A percentile compares a stretch with the other conserved stretches of the same genome.
Conservation (phyloP, 2,329 filamentous ascomycete species). For the Colletotrichum sp. region DNA sequence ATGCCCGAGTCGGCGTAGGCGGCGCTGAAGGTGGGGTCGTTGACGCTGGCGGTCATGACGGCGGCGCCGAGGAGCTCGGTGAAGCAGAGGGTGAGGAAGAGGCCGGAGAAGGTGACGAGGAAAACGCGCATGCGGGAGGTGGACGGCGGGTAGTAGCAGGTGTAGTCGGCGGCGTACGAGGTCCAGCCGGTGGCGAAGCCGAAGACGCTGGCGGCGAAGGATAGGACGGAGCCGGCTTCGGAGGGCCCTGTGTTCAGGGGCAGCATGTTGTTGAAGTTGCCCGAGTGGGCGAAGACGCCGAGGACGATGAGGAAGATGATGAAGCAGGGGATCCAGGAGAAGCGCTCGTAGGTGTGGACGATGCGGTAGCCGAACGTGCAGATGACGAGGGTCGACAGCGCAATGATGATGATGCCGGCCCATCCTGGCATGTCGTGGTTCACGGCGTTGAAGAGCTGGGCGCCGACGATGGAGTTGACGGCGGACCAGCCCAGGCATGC, state of each 20-base stretch:
- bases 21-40: constrained; percentile 56
- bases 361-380: constrained; percentile 79
- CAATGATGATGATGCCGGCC: constrained; percentile 78
- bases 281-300: constrained; percentile 70
- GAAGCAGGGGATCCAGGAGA: constrained; percentile 74
- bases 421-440: constrained; percentile 72
- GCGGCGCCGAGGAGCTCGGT: constrained; percentile 76
- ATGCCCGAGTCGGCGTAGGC: constrained; percentile 50
- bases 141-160: constrained; percentile 74
- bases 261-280: constrained; percentile 60
- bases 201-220: constrained; percentile 70
- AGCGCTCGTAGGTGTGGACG: constrained; percentile 80
- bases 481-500: constrained; percentile 78
- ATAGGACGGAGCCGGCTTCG: constrained; percentile 67
- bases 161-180: constrained; percentile 78
- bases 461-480: constrained; percentile 81
- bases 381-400: constrained; percentile 72
- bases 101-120: constrained; percentile 69
- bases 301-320: constrained; percentile 77
- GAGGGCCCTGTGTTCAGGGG: constrained; percentile 63
- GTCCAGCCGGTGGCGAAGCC: constrained; percentile 78
- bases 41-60: constrained; percentile 62
- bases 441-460: constrained; percentile 77
- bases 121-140: constrained; percentile 69
- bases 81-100: constrained; percentile 76